Evolutionary conservation across 108 stramenopile genomes (phyloP), one percentile per base, ranked within the genome.

Genomic region (Bacterosira constricta): DNA sequence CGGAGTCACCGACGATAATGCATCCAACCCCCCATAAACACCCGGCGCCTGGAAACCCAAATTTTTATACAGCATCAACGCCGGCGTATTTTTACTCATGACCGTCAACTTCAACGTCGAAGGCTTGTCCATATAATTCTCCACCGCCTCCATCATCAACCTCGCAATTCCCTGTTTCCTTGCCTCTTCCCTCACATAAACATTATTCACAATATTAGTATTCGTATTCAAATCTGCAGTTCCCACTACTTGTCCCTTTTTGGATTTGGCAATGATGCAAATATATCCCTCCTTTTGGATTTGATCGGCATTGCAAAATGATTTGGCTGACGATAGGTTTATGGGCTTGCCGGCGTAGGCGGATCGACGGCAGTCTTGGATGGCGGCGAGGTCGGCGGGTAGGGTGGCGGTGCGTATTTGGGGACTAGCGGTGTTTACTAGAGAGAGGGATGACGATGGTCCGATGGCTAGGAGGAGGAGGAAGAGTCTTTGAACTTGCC

Each of bases 221-320:
- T 55, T 57, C 12, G 45, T 44, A 26, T 79, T 79, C 0, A 71
- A 38, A 61, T 79, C 77, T 0, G 77, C 77, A 1, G 77, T 79
- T 1, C 77, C 77, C 11, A 79, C 30, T 0, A 79, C 77, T 8
- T 11, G 58, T 1, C 47, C 59, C 31, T 60, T 47, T 27, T 25
- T 49, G 5, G 42, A 36, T 30, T 45, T 52, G 6, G 77, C 77
- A 21, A 71, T 65, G 26, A 68, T 23, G 37, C 77, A 78, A 34
- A 70, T 37, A 54, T 71, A 78, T 21, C 57, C 63, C 5, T 63
- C 54, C 55, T 54, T 36, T 32, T 69, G 69, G 20, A 78, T 71
- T 38, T 78, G 77, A 59, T 78, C 77, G 0, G 77, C 77, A 34
- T 78, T 70, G 36, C 77, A 78, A 38, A 78, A 78, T 29, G 77